Evolutionary conservation across 2,329 filamentous ascomycete genomes (phyloP), one percentile per base, ranked within the genome.

Genomic region (Trichoderma atrobrunneum): DNA sequence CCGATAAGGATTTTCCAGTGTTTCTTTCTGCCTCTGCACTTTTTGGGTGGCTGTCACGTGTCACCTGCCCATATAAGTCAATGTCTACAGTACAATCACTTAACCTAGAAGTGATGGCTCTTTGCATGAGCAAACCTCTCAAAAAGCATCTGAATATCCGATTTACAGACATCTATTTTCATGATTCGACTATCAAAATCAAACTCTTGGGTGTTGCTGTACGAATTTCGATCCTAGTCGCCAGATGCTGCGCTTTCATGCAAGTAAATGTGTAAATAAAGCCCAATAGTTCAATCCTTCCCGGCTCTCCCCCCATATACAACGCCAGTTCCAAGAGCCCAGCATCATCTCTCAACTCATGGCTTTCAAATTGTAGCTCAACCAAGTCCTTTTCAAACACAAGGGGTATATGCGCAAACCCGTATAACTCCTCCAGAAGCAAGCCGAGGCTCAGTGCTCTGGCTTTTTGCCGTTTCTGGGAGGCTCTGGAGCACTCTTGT

Each of bases 401-500:
- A 61, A 43, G 26, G 68, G 57, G 68, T 70, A 70, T 62, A 62
- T 70, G 30, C 24, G 36, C 21, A n/a, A 54, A 36, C 39, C 8
- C n/a, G 30, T 21, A 21, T 14, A 30, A 11, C 30, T 51, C 8
- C 39, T 51, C n/a, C n/a, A 5, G 26, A 59, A 14, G 12, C 39
- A 43, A 28, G 12, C 39, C 54, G 7, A 54, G 32, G 24, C 57
- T 65, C 18, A 61, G 21, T 16, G 54, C 32, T 70, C 28, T 5
- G 72, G 75, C 65, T 76, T 74, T 39, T 78, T 78, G 32, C 76
- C 77, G 28, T 75, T 72, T 39, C 80, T 78, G 7, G 82, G 83
- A 66, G 80, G 80, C 18, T 79, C 77, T 1, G 85, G 85, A 10
- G 87, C 87, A 74, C 87, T 89, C 64, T 84, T 83, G 75, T 89